Evolutionary conservation across 2,329 filamentous ascomycete species (phyloP).

Genomic region (Pseudogymnoascus sp.): DNA sequence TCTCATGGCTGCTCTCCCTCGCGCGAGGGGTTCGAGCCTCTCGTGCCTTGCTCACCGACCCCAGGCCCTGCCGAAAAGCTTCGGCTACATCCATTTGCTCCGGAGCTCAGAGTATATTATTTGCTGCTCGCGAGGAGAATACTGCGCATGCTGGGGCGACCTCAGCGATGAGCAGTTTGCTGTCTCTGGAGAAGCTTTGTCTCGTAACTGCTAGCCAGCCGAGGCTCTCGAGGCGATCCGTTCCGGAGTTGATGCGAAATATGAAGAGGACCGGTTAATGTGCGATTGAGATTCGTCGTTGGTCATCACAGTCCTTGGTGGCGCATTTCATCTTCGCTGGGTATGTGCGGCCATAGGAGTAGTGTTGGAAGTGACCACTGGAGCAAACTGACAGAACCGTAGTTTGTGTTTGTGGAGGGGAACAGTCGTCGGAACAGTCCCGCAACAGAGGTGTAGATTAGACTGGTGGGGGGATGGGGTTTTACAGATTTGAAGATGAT

Average conservation of each 20-base stretch:
- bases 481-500: conserved; percentile 10
- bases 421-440: neutral
- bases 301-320: conserved; percentile 6
- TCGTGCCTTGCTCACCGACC: conserved; percentile 31
- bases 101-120: neutral
- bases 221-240: neutral
- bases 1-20: conserved; percentile 36
- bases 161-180: neutral
- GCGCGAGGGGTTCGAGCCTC: conserved; percentile 26
- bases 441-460: neutral
- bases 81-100: conserved; percentile 51
- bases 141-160: neutral
- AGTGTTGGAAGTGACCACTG: neutral
- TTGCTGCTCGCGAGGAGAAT: neutral
- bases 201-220: neutral
- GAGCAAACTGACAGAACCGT: conserved; percentile 3
- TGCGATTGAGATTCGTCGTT: conserved; percentile 10
- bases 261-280: neutral
- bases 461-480: neutral
- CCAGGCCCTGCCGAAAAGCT: conserved; percentile 54
- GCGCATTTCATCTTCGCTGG: conserved; percentile 11
- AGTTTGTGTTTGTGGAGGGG: conserved; percentile 2
- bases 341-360: conserved; percentile 6
- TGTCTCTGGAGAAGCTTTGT: neutral
- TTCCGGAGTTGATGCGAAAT: conserved; percentile 5